phyloP scores from a whole-genome alignment of 805 yeast species.

The Komagataella ulmi region DNA sequence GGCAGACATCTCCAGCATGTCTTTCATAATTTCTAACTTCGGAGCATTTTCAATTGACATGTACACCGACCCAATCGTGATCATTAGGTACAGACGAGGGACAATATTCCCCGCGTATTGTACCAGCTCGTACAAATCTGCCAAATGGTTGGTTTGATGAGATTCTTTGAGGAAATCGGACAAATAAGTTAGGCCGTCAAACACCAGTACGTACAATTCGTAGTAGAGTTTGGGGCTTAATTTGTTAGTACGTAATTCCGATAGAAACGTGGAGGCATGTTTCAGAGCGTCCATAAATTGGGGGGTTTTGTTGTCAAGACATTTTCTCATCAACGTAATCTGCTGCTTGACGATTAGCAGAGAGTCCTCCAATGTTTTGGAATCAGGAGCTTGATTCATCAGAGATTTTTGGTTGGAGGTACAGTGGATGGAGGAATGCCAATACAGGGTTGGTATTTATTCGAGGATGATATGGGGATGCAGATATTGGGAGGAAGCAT shows the following conservation, averaged over 20 bases:
- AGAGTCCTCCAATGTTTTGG: conserved; percentile 25
- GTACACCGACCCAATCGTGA: conserved; percentile 86
- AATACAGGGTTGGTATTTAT: not conserved
- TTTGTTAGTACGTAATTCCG: conserved; percentile 65
- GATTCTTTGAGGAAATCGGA: conserved; percentile 51
- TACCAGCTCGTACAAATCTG: conserved; percentile 87
- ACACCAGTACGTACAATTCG: conserved; percentile 74
- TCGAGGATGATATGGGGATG: not conserved
- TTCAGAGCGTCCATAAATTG: conserved; percentile 79
- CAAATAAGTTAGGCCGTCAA: conserved; percentile 66
- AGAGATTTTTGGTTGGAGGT: not conserved
- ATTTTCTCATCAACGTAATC: conserved; percentile 60
- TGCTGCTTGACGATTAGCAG: conserved; percentile 50
- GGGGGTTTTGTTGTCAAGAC: conserved; percentile 42
- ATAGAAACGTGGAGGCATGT: conserved; percentile 71
- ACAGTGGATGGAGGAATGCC: not conserved
- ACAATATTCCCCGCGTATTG: conserved; percentile 91
- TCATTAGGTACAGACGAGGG: conserved; percentile 88
- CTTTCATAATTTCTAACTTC: conserved; percentile 75
- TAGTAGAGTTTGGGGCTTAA: conserved; percentile 87
- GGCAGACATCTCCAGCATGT: conserved; percentile 94
- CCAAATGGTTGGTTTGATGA: conserved; percentile 60
- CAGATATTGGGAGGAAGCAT: not conserved
- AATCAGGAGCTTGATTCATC: conserved; percentile 13
- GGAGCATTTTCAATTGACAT: conserved; percentile 73